These are phyloP conservation scores for Ophiostoma ulmi DNA, from an alignment of 2,329 filamentous ascomycete genomes.

Conservation along the genomic window DNA sequence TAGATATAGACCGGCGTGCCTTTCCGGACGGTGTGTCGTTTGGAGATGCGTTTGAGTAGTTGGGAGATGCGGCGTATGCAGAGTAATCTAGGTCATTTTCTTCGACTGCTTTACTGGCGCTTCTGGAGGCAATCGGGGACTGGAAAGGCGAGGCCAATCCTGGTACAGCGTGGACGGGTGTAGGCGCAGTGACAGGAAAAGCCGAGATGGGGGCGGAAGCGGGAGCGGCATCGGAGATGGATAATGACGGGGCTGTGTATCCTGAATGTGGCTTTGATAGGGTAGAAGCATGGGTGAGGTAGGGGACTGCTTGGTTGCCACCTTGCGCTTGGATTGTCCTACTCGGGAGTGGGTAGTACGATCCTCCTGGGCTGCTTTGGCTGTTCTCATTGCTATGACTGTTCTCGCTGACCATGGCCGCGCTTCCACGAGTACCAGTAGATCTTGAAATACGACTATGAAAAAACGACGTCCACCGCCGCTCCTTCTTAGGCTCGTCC, in stretches of 20 bases:
- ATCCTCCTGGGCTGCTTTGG: constrained; percentile 27
- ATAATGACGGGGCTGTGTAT: not conserved
- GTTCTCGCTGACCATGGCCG: constrained; percentile 32
- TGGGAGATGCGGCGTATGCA: constrained; percentile 10
- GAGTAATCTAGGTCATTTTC: constrained; percentile 2
- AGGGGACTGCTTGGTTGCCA: constrained; percentile 32
- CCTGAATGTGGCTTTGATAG: constrained; percentile 27
- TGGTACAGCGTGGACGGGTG: not conserved
- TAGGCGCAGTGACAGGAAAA: not conserved
- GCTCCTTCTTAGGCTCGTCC: not conserved
- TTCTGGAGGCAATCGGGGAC: constrained; percentile 16
- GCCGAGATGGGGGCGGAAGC: not conserved
- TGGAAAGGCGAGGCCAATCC: constrained; percentile 16
- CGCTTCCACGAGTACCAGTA: constrained; percentile 30
- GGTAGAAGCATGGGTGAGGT: constrained; percentile 36
- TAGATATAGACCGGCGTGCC: constrained; percentile 52
- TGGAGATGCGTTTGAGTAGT: constrained; percentile 26
- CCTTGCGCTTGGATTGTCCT: constrained; percentile 31
- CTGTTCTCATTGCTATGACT: constrained; percentile 24
- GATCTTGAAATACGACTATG: constrained; percentile 40
- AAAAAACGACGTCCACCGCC: constrained; percentile 53
- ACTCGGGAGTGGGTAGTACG: constrained; percentile 32
- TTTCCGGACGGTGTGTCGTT: constrained; percentile 43
- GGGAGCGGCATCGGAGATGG: constrained; percentile 14
- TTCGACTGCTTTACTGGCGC: not conserved